These are phyloP conservation scores for Glutinoglossum americanum DNA, from an alignment of 495 filamentous ascomycete genomes.

Conservation along the genomic window DNA sequence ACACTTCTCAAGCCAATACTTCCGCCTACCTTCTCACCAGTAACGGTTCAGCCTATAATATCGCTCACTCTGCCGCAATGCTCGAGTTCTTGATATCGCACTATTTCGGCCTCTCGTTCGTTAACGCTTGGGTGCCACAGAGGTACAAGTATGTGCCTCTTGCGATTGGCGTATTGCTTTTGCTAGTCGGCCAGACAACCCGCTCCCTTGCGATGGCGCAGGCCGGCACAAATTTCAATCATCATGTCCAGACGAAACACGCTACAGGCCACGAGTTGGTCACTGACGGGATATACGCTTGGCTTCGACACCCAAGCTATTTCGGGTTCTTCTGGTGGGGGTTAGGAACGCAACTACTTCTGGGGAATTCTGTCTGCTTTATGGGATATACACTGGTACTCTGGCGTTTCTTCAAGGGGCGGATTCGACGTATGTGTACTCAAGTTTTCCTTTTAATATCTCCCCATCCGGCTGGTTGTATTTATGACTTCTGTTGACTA, in stretches of 20 bases:
- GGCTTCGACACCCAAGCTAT: conserved; percentile 70
- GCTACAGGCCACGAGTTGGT: conserved; percentile 54
- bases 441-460: conserved; percentile 1
- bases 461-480: not conserved
- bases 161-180: conserved; percentile 37
- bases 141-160: conserved; percentile 2
- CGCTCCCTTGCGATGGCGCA: conserved; percentile 68
- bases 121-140: not conserved
- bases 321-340: conserved; percentile 99
- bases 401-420: conserved; percentile 58
- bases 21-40: conserved; percentile 63
- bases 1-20: conserved; percentile 47
- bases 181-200: conserved; percentile 46
- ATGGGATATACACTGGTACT: conserved; percentile 50
- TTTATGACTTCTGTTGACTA: not conserved
- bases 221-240: conserved; percentile 82
- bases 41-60: conserved; percentile 69
- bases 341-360: conserved; percentile 73
- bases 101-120: conserved; percentile 10
- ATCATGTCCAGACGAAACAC: conserved; percentile 48
- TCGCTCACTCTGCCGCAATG: conserved; percentile 54
- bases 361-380: conserved; percentile 68
- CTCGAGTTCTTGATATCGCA: conserved; percentile 39
- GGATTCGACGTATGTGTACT: conserved; percentile 41
- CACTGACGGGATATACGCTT: conserved; percentile 41